Conservation (phyloP, 495 filamentous ascomycete species). For the Staphylotrichum longicolle region DNA sequence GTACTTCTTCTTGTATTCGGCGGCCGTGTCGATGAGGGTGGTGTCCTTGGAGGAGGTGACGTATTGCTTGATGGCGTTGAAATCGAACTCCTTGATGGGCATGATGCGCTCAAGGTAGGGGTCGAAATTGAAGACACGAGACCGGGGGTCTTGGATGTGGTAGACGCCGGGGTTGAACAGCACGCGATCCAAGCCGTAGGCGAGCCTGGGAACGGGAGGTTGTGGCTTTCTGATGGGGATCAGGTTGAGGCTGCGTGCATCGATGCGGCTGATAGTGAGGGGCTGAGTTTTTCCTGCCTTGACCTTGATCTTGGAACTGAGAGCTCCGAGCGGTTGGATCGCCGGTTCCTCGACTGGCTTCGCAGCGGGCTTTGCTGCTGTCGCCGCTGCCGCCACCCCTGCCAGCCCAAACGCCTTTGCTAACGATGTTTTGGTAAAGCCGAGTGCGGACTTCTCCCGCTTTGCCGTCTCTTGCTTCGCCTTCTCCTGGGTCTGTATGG, state of each 20-base stretch:
- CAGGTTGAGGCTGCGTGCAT: constrained; percentile 32
- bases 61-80: constrained; percentile 76
- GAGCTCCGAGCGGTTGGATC: too few species aligned
- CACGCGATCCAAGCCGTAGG: constrained; percentile 82
- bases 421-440: too few species aligned
- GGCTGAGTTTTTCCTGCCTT: constrained; percentile 15
- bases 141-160: constrained; percentile 82
- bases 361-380: not conserved
- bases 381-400: too few species aligned
- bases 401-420: too few species aligned
- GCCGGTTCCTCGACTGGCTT: not conserved
- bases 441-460: too few species aligned
- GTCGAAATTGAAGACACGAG: constrained; percentile 91
- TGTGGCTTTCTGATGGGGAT: constrained; percentile 50
- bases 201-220: constrained; percentile 64
- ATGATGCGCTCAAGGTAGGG: constrained; percentile 89
- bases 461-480: too few species aligned
- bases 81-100: constrained; percentile 90
- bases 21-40: constrained; percentile 63
- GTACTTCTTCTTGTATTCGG: constrained; percentile 71
- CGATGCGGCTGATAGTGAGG: constrained; percentile 27
- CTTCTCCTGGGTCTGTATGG: too few species aligned
- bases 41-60: constrained; percentile 85
- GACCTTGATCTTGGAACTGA: not conserved
- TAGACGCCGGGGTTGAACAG: constrained; percentile 96